Conservation (phyloP, 768 basidiomycete genomes). For the Lactifluus piperatus region DNA sequence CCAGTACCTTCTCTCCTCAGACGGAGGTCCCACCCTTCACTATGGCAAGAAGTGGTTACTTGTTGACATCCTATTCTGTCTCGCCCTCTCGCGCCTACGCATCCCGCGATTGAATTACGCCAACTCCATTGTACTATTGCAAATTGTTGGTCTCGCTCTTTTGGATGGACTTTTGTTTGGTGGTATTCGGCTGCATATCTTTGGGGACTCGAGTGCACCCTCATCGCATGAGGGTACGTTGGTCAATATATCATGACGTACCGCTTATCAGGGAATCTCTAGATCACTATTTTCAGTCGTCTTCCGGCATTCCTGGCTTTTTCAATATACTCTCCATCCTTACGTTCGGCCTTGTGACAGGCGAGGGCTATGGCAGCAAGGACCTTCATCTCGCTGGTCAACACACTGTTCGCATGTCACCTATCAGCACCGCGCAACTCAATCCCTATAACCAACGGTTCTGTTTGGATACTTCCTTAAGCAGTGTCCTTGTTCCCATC, state of each 20-base stretch:
- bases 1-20: constrained; percentile 40
- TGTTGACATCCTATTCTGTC: constrained; percentile 54
- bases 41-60: constrained; percentile 64
- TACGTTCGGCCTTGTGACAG: constrained; percentile 42
- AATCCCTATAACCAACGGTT: constrained; percentile 70
- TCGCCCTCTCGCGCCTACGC: constrained; percentile 49
- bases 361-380: constrained; percentile 31
- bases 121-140: constrained; percentile 52
- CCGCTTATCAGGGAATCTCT: not conserved
- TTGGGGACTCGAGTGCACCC: constrained; percentile 24
- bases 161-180: constrained; percentile 67
- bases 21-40: constrained; percentile 30
- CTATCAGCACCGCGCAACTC: constrained; percentile 86
- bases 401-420: constrained; percentile 88
- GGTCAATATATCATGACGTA: constrained; percentile 12
- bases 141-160: constrained; percentile 52
- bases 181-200: constrained; percentile 50
- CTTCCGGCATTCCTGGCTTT: constrained; percentile 33
- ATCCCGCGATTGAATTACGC: constrained; percentile 69
- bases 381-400: constrained; percentile 71
- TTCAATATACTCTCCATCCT: constrained; percentile 41
- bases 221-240: constrained; percentile 16
- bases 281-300: constrained; percentile 20
- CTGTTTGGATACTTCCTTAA: constrained; percentile 52
- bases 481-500: constrained; percentile 65